These are phyloP conservation scores for Spatholobus suberectus DNA, from an alignment of 306 rosid genomes.

Conservation along the genomic window DNA sequence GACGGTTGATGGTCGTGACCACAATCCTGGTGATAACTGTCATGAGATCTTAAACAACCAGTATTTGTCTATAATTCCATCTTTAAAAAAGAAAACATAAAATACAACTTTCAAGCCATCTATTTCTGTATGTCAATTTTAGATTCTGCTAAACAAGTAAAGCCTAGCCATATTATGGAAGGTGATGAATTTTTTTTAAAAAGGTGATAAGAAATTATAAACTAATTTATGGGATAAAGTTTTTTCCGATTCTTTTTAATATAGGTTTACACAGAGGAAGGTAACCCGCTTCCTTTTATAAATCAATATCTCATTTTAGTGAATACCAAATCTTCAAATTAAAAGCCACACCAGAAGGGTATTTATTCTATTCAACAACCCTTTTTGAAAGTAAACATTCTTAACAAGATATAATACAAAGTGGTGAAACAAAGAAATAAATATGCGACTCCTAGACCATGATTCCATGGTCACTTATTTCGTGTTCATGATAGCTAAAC, in stretches of 20 bases:
- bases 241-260: not conserved
- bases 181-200: not conserved
- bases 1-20: not conserved
- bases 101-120: not conserved
- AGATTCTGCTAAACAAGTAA: not conserved
- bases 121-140: not conserved
- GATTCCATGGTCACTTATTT: slow-evolving; percentile 34
- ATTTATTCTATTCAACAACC: slow-evolving; percentile 4
- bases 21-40: not conserved
- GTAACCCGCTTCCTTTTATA: not conserved
- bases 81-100: not conserved
- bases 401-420: not conserved
- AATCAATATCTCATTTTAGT: not conserved
- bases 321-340: not conserved
- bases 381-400: not conserved
- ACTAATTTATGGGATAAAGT: not conserved
- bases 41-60: not conserved
- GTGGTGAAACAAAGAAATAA: slow-evolving; percentile 4
- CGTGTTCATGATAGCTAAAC: not conserved
- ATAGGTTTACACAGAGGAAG: not conserved
- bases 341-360: not conserved
- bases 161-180: not conserved
- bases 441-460: slow-evolving; percentile 13
- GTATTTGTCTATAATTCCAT: not conserved
- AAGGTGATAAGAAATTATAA: not conserved